phyloP scores from a whole-genome alignment of 1,284 basidiomycete species.

The Rhodotorula mucilaginosa region DNA sequence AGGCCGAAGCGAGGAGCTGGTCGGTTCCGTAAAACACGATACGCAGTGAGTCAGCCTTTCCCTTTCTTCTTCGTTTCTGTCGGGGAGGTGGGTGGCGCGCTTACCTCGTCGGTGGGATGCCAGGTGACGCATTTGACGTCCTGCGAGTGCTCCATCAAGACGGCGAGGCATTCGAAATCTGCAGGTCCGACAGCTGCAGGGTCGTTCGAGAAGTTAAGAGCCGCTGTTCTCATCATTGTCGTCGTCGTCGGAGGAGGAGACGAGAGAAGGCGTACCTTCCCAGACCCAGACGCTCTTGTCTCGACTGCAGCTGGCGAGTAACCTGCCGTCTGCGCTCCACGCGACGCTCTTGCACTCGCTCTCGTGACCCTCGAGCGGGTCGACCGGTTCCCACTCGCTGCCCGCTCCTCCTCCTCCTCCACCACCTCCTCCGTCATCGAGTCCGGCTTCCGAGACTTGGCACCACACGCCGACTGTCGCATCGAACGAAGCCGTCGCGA shows the following conservation, averaged over 20 bases:
- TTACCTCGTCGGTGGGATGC: constrained; percentile 84
- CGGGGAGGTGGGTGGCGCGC: too few species aligned
- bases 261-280: constrained; percentile 66
- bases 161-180: constrained; percentile 93
- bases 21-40: too few species aligned
- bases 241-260: neutral
- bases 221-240: neutral
- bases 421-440: constrained; percentile 54
- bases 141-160: constrained; percentile 95
- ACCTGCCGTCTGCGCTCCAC: constrained; percentile 71
- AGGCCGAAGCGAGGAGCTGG: constrained; percentile 85
- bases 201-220: neutral
- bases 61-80: too few species aligned
- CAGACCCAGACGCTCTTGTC: constrained; percentile 99
- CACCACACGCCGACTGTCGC: constrained; percentile 91
- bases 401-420: too few species aligned
- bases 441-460: constrained; percentile 53
- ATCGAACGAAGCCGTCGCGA: constrained; percentile 97
- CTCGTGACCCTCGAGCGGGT: constrained; percentile 86
- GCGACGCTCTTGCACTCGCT: constrained; percentile 95
- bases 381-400: constrained; percentile 63
- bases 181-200: constrained; percentile 47
- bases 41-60: too few species aligned
- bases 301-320: constrained; percentile 87
- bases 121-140: constrained; percentile 95